Evolutionary conservation across 2,329 filamentous ascomycete species (phyloP), one percentile per base, ranked within the genome.

Genomic region (Fusarium dimerum): DNA sequence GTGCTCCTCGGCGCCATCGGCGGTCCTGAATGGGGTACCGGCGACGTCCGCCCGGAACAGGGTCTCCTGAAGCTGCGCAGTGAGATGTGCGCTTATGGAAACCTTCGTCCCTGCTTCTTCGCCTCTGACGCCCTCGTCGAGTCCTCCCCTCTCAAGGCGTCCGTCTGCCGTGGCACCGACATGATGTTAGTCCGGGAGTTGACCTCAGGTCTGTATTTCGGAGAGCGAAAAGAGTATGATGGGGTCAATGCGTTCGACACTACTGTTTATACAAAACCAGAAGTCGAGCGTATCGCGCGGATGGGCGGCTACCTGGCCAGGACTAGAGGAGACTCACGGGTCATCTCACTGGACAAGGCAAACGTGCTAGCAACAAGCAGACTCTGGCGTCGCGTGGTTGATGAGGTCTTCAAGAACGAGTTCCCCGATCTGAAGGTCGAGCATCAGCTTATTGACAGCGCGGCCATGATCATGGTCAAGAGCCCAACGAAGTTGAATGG

Each of bases 401-500:
- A 83, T 38, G 89, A 95, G 73, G 81, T 93, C 54, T 92, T 95
- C 81, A 82, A 80, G 61, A 87, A 87, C 60, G 92, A 96, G 78
- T 97, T 93, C 77, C 92, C 92, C 3, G 83, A 92, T 72, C 75
- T 97, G 40, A 82, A 89, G 77, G 75, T 93, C 45, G 84, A 85
- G 56, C 92, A 96, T 73, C 91, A 96, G 70, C 81, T 96, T 50
- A 95, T 96, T 69, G 92, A 97, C 76, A 90, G 85, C 55, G 92
- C 92, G 15, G 91, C 92, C 56, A 96, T 96, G 92, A 77, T 96
- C 62, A 92, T 96, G 88, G 84, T 96, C 66, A 96, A 94, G 85
- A 92, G 91, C 74, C 92, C 92, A 18, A 79, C 86, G 36, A 83
- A 85, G 34, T 78, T 96, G 51, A 96, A 96, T 71, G 92, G 92